Conservation (phyloP, 345 rosid genomes). For the Camelina laxa region DNA sequence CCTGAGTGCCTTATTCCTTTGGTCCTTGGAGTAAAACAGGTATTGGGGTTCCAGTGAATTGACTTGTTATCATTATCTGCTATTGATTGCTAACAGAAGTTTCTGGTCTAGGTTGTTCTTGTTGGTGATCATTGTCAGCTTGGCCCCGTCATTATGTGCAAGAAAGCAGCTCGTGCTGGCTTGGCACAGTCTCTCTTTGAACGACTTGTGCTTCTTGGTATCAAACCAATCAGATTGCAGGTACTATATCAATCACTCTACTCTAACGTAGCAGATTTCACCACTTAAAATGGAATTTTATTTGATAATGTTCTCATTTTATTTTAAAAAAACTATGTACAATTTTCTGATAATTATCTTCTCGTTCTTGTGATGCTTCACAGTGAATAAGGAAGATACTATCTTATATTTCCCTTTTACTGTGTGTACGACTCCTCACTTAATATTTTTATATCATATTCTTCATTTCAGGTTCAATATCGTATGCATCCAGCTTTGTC, state of each 20-base stretch:
- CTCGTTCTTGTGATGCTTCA: not conserved
- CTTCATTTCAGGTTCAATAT: conserved; percentile 78
- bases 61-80: conserved; percentile 25
- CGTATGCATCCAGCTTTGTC: conserved; percentile 99
- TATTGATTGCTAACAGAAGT: conserved; percentile 14
- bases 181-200: conserved; percentile 97
- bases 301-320: not conserved
- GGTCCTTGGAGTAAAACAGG: conserved; percentile 99
- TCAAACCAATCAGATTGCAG: conserved; percentile 99
- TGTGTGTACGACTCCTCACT: conserved; percentile 2
- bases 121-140: conserved; percentile 99
- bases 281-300: not conserved
- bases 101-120: conserved; percentile 72
- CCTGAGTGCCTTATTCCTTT: conserved; percentile 99
- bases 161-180: conserved; percentile 99
- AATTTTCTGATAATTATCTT: not conserved
- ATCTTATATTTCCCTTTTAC: not conserved
- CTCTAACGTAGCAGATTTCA: conserved; percentile 16
- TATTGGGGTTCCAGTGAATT: conserved; percentile 34
- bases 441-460: conserved; percentile 33
- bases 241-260: conserved; percentile 45
- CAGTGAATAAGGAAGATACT: not conserved
- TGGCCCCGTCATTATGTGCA: conserved; percentile 99
- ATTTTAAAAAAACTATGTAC: not conserved
- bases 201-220: conserved; percentile 94